phyloP scores from a whole-genome alignment of 345 rosid genomes.

The Rhodomyrtus tomentosa region DNA sequence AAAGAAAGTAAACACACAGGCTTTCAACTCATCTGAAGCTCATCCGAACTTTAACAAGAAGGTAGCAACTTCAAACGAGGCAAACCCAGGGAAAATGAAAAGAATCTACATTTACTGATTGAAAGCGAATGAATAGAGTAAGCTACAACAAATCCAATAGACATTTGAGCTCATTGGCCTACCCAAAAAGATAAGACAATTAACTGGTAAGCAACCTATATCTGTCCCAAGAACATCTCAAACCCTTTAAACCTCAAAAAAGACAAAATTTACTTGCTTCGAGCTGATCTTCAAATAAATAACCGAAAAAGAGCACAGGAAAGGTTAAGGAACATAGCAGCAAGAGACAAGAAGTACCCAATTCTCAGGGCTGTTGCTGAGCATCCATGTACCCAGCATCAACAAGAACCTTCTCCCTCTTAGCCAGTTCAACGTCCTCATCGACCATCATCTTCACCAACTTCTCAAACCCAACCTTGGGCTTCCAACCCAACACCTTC shows the following conservation, averaged over 20 bases:
- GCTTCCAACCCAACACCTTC: constrained; percentile 61
- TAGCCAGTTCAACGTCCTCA: constrained; percentile 68
- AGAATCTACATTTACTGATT: neutral
- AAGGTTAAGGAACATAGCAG: neutral
- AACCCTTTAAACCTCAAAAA: neutral
- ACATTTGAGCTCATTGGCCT: neutral
- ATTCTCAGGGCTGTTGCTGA: constrained; percentile 56
- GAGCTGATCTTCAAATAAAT: neutral
- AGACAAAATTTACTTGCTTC: neutral
- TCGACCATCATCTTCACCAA: constrained; percentile 94
- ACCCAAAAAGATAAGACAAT: neutral
- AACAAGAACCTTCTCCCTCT: constrained; percentile 87
- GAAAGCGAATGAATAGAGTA: neutral
- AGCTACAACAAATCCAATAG: neutral
- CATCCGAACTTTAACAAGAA: neutral
- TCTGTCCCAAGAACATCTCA: neutral
- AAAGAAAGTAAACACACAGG: neutral
- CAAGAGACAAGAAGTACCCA: neutral
- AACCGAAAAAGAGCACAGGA: neutral
- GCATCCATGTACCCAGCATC: constrained; percentile 89
- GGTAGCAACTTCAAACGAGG: neutral
- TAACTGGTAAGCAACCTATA: neutral
- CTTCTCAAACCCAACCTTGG: constrained; percentile 66
- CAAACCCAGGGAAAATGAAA: neutral
- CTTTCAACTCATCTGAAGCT: neutral